phyloP scores from a whole-genome alignment of 306 rosid genomes.

The Acacia confusa region DNA sequence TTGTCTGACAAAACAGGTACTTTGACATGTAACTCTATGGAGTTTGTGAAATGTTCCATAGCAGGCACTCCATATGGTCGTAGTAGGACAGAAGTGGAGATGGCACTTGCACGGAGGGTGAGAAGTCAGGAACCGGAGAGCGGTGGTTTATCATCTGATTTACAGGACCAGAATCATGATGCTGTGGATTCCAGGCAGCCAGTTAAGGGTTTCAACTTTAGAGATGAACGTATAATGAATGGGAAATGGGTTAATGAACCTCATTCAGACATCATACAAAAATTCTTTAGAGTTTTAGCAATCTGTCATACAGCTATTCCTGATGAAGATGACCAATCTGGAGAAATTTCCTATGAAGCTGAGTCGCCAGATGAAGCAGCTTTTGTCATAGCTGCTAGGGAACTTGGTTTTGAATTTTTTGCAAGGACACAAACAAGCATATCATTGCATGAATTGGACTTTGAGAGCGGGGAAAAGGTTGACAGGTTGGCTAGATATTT shows the following conservation, averaged over 20 bases:
- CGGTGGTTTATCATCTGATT: constrained; percentile 40
- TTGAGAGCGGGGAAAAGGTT: constrained; percentile 59
- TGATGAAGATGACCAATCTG: constrained; percentile 41
- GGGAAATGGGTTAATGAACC: constrained; percentile 78
- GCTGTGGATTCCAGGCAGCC: constrained; percentile 34
- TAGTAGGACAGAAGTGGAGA: constrained; percentile 80
- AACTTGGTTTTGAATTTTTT: constrained; percentile 79
- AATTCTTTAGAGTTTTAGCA: constrained; percentile 73
- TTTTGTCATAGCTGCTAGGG: constrained; percentile 88
- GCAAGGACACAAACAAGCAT: constrained; percentile 68
- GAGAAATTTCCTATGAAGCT: constrained; percentile 74
- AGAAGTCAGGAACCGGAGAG: constrained; percentile 35
- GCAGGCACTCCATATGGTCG: constrained; percentile 76
- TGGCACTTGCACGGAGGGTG: constrained; percentile 54
- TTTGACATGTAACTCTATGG: constrained; percentile 93
- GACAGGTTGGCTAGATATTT: constrained; percentile 74
- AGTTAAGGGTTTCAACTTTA: constrained; percentile 78
- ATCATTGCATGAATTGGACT: constrained; percentile 60
- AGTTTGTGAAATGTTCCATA: constrained; percentile 81
- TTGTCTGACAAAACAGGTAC: constrained; percentile 94
- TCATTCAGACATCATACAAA: constrained; percentile 58
- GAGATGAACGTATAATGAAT: constrained; percentile 67
- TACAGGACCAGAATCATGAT: constrained; percentile 23
- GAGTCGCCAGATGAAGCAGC: constrained; percentile 97
- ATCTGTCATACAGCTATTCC: constrained; percentile 87